These are phyloP conservation scores for Colletotrichum incanum DNA, from an alignment of 2,329 filamentous ascomycete genomes.

Conservation along the genomic window DNA sequence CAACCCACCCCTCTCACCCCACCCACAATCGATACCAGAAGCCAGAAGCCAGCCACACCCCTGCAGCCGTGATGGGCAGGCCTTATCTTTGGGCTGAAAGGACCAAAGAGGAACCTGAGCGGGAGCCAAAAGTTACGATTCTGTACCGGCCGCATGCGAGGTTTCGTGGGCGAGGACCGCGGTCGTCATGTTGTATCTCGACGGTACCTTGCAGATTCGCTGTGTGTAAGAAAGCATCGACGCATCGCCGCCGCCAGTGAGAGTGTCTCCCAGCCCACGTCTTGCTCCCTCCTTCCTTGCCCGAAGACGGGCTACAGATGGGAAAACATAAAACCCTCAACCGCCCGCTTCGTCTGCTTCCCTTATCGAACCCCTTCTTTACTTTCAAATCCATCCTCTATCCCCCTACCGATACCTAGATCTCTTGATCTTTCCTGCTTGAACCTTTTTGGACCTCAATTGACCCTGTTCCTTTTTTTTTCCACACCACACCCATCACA, in stretches of 20 bases:
- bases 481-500: constrained; percentile 20
- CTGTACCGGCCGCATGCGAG: constrained; percentile 30
- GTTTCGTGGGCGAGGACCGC: constrained; percentile 8
- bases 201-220: constrained; percentile 36
- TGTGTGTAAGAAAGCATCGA: constrained; percentile 30
- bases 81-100: constrained; percentile 42
- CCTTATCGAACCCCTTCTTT: constrained; percentile 23
- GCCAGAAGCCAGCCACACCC: constrained; percentile 38
- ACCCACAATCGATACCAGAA: constrained; percentile 40
- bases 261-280: constrained; percentile 25
- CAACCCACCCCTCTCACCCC: constrained; percentile 38
- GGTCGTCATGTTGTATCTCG: constrained; percentile 34
- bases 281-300: constrained; percentile 17
- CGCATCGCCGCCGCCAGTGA: constrained; percentile 15
- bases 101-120: constrained; percentile 20
- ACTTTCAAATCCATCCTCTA: constrained; percentile 16
- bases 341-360: constrained; percentile 31
- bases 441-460: constrained; percentile 1
- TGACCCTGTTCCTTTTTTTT: constrained; percentile 17
- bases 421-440: constrained; percentile 17
- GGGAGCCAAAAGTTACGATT: constrained; percentile 31
- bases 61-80: constrained; percentile 35
- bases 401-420: constrained; percentile 21
- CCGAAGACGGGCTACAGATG: constrained; percentile 7
- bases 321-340: constrained; percentile 47